Percentiles rank a stretch among this genome's conserved stretches.
phyloP scores from a whole-genome alignment of 495 filamentous ascomycete species.

The Aspergillus wentii region DNA sequence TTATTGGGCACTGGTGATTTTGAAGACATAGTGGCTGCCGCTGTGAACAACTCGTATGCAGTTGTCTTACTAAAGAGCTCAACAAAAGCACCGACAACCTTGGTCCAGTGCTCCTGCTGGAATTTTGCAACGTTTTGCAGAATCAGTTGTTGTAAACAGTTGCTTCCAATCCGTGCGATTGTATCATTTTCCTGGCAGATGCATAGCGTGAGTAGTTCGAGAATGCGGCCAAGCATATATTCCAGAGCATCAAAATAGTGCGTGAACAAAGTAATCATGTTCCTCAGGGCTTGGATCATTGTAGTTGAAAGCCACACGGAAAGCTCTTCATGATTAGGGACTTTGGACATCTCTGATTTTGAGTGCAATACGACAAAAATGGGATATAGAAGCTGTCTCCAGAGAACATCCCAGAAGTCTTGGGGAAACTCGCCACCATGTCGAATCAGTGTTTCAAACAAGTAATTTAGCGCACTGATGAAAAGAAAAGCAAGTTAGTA shows the following conservation, averaged over 20 bases:
- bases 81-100: constrained; percentile 92
- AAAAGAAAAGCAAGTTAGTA: neutral
- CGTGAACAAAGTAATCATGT: constrained; percentile 97
- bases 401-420: constrained; percentile 98
- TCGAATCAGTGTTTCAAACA: constrained; percentile 86
- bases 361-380: constrained; percentile 98
- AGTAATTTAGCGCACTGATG: constrained; percentile 79
- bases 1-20: constrained; percentile 24
- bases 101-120: constrained; percentile 76
- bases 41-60: constrained; percentile 88
- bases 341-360: constrained; percentile 91
- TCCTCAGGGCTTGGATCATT: constrained; percentile 96
- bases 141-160: constrained; percentile 94
- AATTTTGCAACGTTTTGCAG: constrained; percentile 94
- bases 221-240: constrained; percentile 93
- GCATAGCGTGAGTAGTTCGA: constrained; percentile 88
- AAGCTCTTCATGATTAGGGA: constrained; percentile 87
- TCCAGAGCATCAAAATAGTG: constrained; percentile 95
- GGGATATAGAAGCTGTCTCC: constrained; percentile 91
- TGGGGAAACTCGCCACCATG: constrained; percentile 89
- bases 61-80: constrained; percentile 93
- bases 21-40: constrained; percentile 56
- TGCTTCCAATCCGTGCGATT: constrained; percentile 94
- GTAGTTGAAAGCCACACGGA: constrained; percentile 99
- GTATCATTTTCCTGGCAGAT: constrained; percentile 99